Conservation (phyloP, 2,329 filamentous ascomycete species). For the Neofusicoccum laricinum region DNA sequence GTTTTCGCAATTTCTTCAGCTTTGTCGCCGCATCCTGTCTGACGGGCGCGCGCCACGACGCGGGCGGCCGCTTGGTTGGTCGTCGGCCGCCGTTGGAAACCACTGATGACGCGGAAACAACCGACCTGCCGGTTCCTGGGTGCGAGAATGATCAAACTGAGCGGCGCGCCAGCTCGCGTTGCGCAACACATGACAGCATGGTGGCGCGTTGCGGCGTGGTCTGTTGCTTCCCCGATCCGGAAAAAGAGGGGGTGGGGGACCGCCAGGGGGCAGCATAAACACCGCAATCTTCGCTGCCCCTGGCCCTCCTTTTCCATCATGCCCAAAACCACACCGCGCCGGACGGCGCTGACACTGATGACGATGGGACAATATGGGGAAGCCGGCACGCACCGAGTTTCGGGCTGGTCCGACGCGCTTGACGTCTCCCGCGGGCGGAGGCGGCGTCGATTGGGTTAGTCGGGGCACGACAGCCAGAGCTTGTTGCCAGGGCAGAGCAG, state of each 20-base stretch:
- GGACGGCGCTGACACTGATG: not conserved
- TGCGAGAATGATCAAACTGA: constrained; percentile 2
- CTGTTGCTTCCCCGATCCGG: constrained; percentile 6
- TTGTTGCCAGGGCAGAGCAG: not conserved
- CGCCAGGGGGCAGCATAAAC: not conserved
- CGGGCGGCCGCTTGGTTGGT: not conserved
- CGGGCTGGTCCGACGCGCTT: not conserved
- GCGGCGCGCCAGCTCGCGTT: not conserved
- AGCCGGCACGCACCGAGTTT: not conserved
- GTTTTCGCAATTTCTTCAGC: constrained; percentile 11
- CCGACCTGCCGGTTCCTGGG: constrained; percentile 5
- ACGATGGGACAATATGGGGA: not conserved
- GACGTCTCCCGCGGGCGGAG: not conserved
- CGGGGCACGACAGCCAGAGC: not conserved
- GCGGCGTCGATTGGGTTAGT: not conserved
- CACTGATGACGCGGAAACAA: constrained; percentile 8
- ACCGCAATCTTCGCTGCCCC: constrained; percentile 1
- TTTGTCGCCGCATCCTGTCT: not conserved
- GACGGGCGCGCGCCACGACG: not conserved
- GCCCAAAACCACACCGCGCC: not conserved
- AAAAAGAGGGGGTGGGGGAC: constrained; percentile 9
- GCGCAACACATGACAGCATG: constrained; percentile 13
- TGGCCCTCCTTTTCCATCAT: not conserved
- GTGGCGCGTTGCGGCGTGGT: constrained; percentile 9
- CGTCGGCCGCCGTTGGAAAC: not conserved